Base-by-base conservation (phyloP, 2,329 filamentous ascomycete genomes). In the Drechmeria coniospora region DNA sequence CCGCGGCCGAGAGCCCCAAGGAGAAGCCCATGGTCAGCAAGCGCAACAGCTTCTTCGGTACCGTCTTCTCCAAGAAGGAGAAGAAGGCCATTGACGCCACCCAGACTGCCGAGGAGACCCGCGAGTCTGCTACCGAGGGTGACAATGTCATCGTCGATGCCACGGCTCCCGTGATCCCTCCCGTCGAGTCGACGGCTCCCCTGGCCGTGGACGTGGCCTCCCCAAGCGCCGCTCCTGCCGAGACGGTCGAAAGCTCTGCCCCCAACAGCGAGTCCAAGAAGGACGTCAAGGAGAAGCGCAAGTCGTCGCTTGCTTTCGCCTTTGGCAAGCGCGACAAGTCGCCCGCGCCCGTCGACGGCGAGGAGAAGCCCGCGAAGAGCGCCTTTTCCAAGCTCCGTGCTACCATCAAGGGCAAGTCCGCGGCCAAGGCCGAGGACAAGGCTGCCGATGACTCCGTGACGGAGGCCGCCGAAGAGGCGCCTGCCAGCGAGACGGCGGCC, bases 281-380 rank as follows among this genome's bases (percentile, higher is more conserved):
- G 56, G 68, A 70, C 36, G 51, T 64, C 41, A 84, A 82, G 73
- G 65, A 71, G 56, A 92, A 92, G 79, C 80, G 83, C 54, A 74
- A 74, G 56, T 90, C 81, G 40, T 76, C 86, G 46, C 54, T 72
- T 7, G 65, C 66, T 26, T 92, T 92, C 57, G 73, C 72, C 44
- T 75, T 73, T 46, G 74, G 81, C 44, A 79, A 82, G 68, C 87
- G 87, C 66, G 75, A 79, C 53, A 68, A 68, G 56, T 55, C 54
- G 20, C 50, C 59, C 25, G 45, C 57, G 20, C 66, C 65, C 2
- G 75, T 75, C 38, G 64, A 72, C 42, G 75, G 79, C 47, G 63
- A 68, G 38, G 63, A 70, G 17, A 41, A 41, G 35, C 18, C 38
- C 21, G 38, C 41, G 36, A 63, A 62, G 37, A 59, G 60, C 32